These are phyloP conservation scores for Aspergillus sergii DNA, from an alignment of 2,329 filamentous ascomycete genomes.

Conservation along the genomic window DNA sequence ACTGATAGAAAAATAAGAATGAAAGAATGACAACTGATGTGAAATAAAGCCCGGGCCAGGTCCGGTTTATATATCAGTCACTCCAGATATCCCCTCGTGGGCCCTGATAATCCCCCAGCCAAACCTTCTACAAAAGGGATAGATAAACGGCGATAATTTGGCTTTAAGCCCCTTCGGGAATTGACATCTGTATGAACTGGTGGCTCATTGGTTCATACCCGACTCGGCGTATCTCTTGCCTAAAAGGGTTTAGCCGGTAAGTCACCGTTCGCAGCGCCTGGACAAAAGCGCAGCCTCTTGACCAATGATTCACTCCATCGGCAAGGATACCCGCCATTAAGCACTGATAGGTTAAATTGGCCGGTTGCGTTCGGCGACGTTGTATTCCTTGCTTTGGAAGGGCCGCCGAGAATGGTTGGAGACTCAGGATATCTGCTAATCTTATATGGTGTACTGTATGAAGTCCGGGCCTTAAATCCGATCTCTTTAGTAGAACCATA, in stretches of 20 bases:
- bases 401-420: too few species aligned
- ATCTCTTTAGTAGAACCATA: too few species aligned
- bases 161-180: not conserved
- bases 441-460: too few species aligned
- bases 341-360: not conserved
- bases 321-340: too few species aligned
- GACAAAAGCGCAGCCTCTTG: too few species aligned
- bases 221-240: constrained; percentile 19
- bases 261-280: too few species aligned
- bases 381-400: too few species aligned
- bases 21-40: not conserved
- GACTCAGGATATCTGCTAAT: too few species aligned
- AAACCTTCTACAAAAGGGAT: not conserved
- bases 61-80: constrained; percentile 1
- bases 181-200: not conserved
- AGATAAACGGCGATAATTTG: not conserved
- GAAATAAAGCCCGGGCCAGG: not conserved
- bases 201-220: constrained; percentile 12
- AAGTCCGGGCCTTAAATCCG: too few species aligned
- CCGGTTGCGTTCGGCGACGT: not conserved
- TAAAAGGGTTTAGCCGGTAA: not conserved
- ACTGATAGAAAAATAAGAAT: not conserved
- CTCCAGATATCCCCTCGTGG: not conserved
- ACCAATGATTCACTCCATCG: too few species aligned
- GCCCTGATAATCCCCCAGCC: not conserved